phyloP scores from a whole-genome alignment of 2,329 filamentous ascomycete genomes.

The Teratosphaeria destructans region DNA sequence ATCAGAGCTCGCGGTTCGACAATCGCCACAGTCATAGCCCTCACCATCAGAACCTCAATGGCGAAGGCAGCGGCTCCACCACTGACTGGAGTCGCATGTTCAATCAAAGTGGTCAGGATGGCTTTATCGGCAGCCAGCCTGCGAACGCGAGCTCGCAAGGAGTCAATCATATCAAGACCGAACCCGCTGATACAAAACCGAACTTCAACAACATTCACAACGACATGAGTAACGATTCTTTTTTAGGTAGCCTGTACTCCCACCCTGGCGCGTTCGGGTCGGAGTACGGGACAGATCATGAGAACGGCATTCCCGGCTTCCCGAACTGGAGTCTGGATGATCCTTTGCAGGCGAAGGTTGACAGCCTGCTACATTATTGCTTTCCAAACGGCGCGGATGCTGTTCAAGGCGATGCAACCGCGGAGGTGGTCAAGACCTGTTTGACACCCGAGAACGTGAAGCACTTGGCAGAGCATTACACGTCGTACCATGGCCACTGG shows the following conservation, averaged over 20 bases:
- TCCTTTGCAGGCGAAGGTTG: constrained; percentile 36
- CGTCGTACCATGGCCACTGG: constrained; percentile 64
- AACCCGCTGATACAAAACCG: constrained; percentile 30
- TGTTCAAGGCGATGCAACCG: constrained; percentile 42
- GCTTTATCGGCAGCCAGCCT: constrained; percentile 37
- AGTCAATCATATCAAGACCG: constrained; percentile 30
- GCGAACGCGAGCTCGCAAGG: constrained; percentile 31
- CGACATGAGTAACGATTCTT: constrained; percentile 36
- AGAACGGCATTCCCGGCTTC: constrained; percentile 25
- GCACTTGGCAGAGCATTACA: constrained; percentile 61
- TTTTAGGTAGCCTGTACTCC: constrained; percentile 40
- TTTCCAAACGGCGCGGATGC: constrained; percentile 46
- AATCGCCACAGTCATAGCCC: constrained; percentile 25
- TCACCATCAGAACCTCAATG: constrained; percentile 19
- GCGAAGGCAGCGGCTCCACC: constrained; percentile 21
- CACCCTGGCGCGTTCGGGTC: constrained; percentile 33
- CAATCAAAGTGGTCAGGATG: constrained; percentile 35
- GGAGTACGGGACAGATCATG: constrained; percentile 21
- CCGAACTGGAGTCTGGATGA: constrained; percentile 36
- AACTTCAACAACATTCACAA: constrained; percentile 27
- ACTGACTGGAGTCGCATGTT: constrained; percentile 37
- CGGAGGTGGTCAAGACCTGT: constrained; percentile 36
- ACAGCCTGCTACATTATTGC: constrained; percentile 40
- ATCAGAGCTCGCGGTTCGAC: constrained; percentile 28
- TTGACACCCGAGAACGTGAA: constrained; percentile 59